A percentile compares a stretch with the other conserved stretches of the same genome.
Conservation (phyloP, 345 rosid species). For the Arabidopsis suecica region DNA sequence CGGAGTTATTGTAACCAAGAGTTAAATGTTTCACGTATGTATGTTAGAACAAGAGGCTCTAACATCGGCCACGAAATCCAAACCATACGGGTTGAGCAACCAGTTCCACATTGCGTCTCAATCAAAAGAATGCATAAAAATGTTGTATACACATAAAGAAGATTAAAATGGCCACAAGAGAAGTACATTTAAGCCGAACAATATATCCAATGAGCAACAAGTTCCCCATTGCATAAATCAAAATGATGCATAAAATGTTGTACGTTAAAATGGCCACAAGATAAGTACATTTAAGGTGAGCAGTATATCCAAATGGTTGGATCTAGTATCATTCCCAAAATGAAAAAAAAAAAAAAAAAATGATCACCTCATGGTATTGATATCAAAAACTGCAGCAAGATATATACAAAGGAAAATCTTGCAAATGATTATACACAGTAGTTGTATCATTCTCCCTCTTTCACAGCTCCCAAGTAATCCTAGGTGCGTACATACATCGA, state of each 20-base stretch:
- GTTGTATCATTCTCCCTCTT: conserved; percentile 36
- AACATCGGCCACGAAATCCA: background rate
- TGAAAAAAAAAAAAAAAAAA: background rate
- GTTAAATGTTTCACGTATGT: conserved; percentile 3
- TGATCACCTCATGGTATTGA: conserved; percentile 28
- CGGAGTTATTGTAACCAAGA: background rate
- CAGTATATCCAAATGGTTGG: background rate
- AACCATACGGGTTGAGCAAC: conserved; percentile 5
- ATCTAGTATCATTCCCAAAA: conserved; percentile 24
- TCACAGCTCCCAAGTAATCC: conserved; percentile 35
- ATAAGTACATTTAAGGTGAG: conserved; percentile 18
- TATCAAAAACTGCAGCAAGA: conserved; percentile 54
- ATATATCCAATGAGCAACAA: conserved; percentile 1
- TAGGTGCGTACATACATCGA: conserved; percentile 38
- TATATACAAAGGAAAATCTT: conserved; percentile 57
- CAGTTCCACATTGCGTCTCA: background rate
- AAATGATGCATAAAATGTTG: background rate
- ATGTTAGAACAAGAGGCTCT: conserved; percentile 3
- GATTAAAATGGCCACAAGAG: conserved; percentile 22
- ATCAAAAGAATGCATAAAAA: conserved; percentile 5
- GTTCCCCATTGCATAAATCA: background rate
- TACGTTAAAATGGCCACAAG: conserved; percentile 24
- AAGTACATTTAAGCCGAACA: conserved; percentile 13
- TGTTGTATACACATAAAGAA: background rate
- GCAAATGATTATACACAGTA: conserved; percentile 39